Base-by-base conservation (phyloP, 1,139 yeast species). In the Chernovozyma aurita region DNA sequence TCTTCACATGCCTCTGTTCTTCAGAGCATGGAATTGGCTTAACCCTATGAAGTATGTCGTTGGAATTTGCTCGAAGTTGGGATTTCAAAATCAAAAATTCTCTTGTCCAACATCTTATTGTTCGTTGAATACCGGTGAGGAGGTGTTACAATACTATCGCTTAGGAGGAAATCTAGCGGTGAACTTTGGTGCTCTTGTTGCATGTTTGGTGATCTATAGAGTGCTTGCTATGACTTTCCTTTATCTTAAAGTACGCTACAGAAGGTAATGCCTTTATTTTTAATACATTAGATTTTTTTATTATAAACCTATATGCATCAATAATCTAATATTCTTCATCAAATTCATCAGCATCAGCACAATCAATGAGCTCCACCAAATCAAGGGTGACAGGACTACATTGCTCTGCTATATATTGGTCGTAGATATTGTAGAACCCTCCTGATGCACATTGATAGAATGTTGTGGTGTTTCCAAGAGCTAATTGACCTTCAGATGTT, bases 1-100 rank as follows among this genome's bases (percentile, higher is more conserved):
- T 0, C 60, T 85, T 45, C 69, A 80, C 25, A 77, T 86, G 82
- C 87, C 87, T 6, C 61, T 61, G 1, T 76, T 86, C 36, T 72
- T 86, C 51, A 67, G 68, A 44, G 95, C 80, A 0, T 61, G 83
- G 54, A 86, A 85, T 56, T 86, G 78, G 60, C 48, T 83, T 12
- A 81, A 79, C 38, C 95, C 95, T 1, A 59, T 83, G 50, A 83
- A 81, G 49, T 86, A 82, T 53, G 82, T 76, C 4, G 80, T 76
- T 28, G 79, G 80, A 38, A 63, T 78, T 2, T 56, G 65, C 46
- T 68, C 70, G 12, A 62, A 63, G 41, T 47, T 68, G 37, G 69
- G 65, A 11, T 62, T 70, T 33, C 35, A 47, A 34, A 56, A 52
- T 27, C 70, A 65, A 44, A 31, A 29, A 1, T 70, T 70, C 42